Percentiles rank a stretch among this genome's conserved stretches.
Evolutionary conservation across 805 yeast species (phyloP).

Genomic region (Yamadazyma ubonensis): DNA sequence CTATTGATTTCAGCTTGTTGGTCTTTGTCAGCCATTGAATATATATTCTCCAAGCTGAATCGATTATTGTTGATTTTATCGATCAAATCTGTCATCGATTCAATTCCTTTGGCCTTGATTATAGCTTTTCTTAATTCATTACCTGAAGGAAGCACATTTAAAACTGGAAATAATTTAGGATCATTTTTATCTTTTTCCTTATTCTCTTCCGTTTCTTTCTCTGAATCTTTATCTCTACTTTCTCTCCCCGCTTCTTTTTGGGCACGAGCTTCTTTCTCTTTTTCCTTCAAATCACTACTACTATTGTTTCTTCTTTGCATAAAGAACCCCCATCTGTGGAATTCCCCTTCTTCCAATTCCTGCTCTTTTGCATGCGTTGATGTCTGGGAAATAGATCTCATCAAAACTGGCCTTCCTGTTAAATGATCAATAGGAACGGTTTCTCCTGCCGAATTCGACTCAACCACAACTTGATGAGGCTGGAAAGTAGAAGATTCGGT

Average conservation of each 20-base stretch:
- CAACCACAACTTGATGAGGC: conserved; percentile 75
- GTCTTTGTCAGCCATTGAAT: conserved; percentile 24
- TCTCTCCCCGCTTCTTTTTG: conserved; percentile 5
- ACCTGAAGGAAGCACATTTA: conserved; percentile 52
- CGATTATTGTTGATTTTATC: conserved; percentile 59
- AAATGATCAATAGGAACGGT: conserved; percentile 59
- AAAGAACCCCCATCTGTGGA: conserved; percentile 82
- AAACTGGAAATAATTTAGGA: conserved; percentile 23
- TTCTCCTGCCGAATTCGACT: conserved; percentile 53
- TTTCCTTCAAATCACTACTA: conserved; percentile 13
- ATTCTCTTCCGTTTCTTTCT: conserved; percentile 9
- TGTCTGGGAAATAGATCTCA: conserved; percentile 63
- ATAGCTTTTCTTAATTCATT: conserved; percentile 58
- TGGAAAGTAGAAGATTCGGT: conserved; percentile 28
- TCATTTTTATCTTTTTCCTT: conserved; percentile 9
- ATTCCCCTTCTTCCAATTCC: conserved; percentile 90
- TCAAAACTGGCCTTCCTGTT: conserved; percentile 71
- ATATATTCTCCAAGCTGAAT: conserved; percentile 50
- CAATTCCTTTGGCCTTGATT: conserved; percentile 72
- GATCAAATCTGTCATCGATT: conserved; percentile 65
- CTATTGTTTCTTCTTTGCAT: conserved; percentile 57
- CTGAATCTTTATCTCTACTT: conserved; percentile 7
- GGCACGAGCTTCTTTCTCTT: neutral
- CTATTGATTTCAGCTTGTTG: conserved; percentile 22
- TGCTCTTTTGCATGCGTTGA: conserved; percentile 69